These are phyloP conservation scores for Diaporthe citrichinensis DNA, from an alignment of 2,329 filamentous ascomycete genomes.

Conservation along the genomic window DNA sequence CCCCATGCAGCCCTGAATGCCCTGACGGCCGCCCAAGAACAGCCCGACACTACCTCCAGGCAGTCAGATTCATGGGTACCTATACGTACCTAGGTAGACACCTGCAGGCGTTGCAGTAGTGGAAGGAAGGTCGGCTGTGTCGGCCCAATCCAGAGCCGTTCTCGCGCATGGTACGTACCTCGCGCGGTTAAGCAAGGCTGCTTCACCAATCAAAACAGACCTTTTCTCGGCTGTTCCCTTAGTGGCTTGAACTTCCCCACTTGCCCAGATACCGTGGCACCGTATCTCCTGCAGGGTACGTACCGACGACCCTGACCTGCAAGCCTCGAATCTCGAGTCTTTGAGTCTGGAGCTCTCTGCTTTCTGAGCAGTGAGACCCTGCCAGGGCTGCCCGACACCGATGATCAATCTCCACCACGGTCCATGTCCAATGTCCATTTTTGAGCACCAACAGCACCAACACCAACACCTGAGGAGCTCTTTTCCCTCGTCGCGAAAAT, in stretches of 20 bases:
- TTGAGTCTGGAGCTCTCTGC: neutral
- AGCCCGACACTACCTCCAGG: slow-evolving; percentile 4
- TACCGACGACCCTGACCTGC: neutral
- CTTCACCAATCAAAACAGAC: neutral
- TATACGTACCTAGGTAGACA: neutral
- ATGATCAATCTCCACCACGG: neutral
- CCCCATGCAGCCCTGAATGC: neutral
- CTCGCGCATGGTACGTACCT: neutral
- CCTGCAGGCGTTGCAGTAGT: slow-evolving; percentile 1
- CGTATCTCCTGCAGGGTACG: neutral
- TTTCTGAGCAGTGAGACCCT: neutral
- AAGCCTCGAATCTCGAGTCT: neutral
- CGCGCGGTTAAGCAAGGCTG: slow-evolving; percentile 21
- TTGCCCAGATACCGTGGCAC: slow-evolving; percentile 23
- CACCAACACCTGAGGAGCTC: neutral
- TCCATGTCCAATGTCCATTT: slow-evolving; percentile 8
- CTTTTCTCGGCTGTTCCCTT: slow-evolving; percentile 24
- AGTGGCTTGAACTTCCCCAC: slow-evolving; percentile 25
- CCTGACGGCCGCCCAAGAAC: neutral
- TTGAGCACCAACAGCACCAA: slow-evolving; percentile 9
- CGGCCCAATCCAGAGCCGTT: slow-evolving; percentile 22
- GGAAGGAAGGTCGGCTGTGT: slow-evolving; percentile 26
- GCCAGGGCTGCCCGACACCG: neutral
- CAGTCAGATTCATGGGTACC: neutral
- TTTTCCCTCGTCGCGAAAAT: neutral